These are phyloP conservation scores for Dysphania ambrosioides DNA, from an alignment of 148 eudicot species.

Conservation along the genomic window DNA sequence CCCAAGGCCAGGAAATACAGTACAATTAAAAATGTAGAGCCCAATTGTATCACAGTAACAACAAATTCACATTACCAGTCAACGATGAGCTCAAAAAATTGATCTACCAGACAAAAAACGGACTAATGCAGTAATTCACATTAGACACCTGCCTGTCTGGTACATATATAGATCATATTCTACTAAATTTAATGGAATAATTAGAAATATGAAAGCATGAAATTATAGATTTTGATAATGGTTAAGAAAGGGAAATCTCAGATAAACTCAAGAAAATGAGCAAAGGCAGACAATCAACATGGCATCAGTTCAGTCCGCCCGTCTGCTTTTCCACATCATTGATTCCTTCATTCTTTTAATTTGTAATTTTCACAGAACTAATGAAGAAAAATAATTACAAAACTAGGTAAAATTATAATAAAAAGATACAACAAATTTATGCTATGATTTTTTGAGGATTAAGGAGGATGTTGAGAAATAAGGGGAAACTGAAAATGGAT, in stretches of 20 bases:
- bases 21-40: constrained; percentile 10
- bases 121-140: constrained; percentile 17
- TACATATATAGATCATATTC: too few relatives aligned
- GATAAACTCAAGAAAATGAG: not conserved
- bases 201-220: not conserved
- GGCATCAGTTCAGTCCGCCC: constrained; percentile 26
- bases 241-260: not conserved
- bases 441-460: too few relatives aligned
- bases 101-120: constrained; percentile 24
- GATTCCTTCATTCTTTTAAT: too few relatives aligned
- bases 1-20: too few relatives aligned
- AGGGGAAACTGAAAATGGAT: too few relatives aligned
- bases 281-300: constrained; percentile 14
- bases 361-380: too few relatives aligned
- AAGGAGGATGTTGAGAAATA: too few relatives aligned
- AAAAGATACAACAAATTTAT: too few relatives aligned
- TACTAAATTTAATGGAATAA: too few relatives aligned
- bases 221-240: not conserved
- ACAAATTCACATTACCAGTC: not conserved
- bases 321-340: constrained; percentile 18
- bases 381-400: too few relatives aligned
- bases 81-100: constrained; percentile 18
- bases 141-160: constrained; percentile 31
- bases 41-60: constrained; percentile 21
- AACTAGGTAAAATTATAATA: too few relatives aligned